phyloP scores from a whole-genome alignment of 495 filamentous ascomycete species.

The Clohesyomyces aquaticus region DNA sequence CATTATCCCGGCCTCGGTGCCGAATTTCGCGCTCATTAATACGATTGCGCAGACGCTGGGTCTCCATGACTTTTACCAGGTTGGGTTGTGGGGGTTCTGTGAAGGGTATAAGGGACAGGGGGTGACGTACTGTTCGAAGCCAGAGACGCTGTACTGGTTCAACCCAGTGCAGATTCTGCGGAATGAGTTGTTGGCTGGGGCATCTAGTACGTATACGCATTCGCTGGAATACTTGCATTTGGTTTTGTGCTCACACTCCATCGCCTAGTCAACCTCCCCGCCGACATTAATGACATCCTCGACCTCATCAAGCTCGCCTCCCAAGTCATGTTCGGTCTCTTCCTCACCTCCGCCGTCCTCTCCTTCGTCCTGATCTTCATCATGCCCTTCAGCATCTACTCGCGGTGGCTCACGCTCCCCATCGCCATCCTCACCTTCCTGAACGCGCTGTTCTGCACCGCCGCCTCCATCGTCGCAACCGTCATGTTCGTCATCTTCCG shows the following conservation, averaged over 20 bases:
- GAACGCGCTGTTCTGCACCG: conserved; percentile 66
- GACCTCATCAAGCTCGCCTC: conserved; percentile 75
- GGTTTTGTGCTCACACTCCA: conserved; percentile 34
- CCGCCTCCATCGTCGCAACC: conserved; percentile 73
- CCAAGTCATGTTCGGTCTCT: conserved; percentile 89
- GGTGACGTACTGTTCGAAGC: conserved; percentile 72
- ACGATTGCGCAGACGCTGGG: conserved; percentile 86
- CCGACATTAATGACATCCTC: conserved; percentile 70
- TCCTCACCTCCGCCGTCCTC: conserved; percentile 69
- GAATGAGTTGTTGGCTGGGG: conserved; percentile 76
- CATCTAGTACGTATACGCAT: conserved; percentile 65
- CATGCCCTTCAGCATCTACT: conserved; percentile 59
- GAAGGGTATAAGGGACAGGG: conserved; percentile 76
- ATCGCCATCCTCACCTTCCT: conserved; percentile 65
- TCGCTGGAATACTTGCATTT: background rate
- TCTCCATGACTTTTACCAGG: conserved; percentile 91
- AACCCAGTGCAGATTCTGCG: conserved; percentile 82
- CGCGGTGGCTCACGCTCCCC: conserved; percentile 58
- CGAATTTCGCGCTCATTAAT: conserved; percentile 79
- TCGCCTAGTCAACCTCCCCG: conserved; percentile 70
- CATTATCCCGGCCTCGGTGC: conserved; percentile 75
- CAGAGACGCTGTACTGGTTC: conserved; percentile 79
- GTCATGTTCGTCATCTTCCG: conserved; percentile 80
- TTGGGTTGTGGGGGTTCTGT: conserved; percentile 88
- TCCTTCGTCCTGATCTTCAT: conserved; percentile 70